Percentiles rank a stretch among this genome's conserved stretches.
phyloP scores from a whole-genome alignment of 2,329 filamentous ascomycete species.

The Penicillium paneum region DNA sequence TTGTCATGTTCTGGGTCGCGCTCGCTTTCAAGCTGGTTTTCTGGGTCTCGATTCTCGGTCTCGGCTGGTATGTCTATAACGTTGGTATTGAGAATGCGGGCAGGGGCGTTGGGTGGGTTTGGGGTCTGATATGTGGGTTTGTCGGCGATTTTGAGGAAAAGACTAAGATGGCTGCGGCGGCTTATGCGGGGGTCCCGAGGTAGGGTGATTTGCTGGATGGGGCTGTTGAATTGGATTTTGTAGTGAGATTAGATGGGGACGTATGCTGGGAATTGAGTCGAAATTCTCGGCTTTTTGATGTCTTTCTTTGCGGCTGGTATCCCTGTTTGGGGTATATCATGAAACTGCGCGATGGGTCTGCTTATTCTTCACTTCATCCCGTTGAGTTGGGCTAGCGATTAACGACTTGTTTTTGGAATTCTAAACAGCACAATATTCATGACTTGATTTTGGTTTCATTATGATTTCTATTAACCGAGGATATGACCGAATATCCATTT shows the following conservation, averaged over 20 bases:
- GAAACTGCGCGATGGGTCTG: neutral
- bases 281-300: conserved; percentile 20
- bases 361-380: neutral
- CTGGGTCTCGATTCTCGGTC: conserved; percentile 58
- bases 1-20: conserved; percentile 74
- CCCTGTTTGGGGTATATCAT: neutral
- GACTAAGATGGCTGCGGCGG: conserved; percentile 33
- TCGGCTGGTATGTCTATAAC: conserved; percentile 55
- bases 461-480: neutral
- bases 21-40: conserved; percentile 62
- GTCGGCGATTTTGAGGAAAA: conserved; percentile 52
- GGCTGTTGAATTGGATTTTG: too few species aligned
- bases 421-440: neutral
- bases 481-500: conserved; percentile 1
- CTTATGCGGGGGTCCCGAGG: conserved; percentile 54
- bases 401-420: neutral
- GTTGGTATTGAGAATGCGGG: conserved; percentile 34
- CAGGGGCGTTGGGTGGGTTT: conserved; percentile 49
- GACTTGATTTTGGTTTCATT: conserved; percentile 1
- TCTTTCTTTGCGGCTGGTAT: neutral
- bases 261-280: neutral
- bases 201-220: conserved; percentile 25
- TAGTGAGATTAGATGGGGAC: neutral
- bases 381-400: neutral
- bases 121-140: conserved; percentile 64